Base-by-base conservation (phyloP, 805 yeast species). In the Tetrapisispora fleetii region DNA sequence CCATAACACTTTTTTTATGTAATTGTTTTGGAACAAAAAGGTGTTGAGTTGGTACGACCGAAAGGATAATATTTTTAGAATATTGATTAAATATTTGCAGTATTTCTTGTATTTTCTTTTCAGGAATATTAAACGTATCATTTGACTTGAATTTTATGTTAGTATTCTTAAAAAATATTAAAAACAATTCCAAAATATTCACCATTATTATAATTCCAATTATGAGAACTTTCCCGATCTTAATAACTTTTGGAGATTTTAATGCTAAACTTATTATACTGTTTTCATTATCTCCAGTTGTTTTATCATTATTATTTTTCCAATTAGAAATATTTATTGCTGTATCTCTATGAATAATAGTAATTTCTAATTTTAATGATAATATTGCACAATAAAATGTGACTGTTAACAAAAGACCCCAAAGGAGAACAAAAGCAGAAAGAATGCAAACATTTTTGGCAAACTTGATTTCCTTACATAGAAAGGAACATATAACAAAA, bases 261-360 rank as follows among this genome's bases (percentile, higher is more conserved):
- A 60, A 53, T 56, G 49, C 53, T 40, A 58, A 54, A 48, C 43
- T 53, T 45, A 33, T 51, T 9, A 53, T 44, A 36, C 48, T 43
- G 16, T 50, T 53, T 35, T 60, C 64, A 16, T 62, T 89, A 35
- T 79, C 75, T 54, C 78, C 80, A 10, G 96, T 96, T 36, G 79
- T 78, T 40, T 83, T 75, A 35, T 90, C 77, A 24, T 98, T 98
- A 59, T 91, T 98, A 63, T 91, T 98, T 69, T 90, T 93, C 53
- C 91, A 73, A 22, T 85, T 88, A 51, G 28, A 16, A 17, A 79
- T 80, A 60, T 83, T 81, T 61, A 88, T 76, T 48, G 79, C 78
- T 52, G 86, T 80, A 44, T 87, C 83, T 54, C 86, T 79, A 67
- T 90, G 87, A 47, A 93, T 93, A 50, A 85, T 74, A 63, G 79